Percentiles rank a stretch among this genome's conserved stretches.
These are phyloP conservation scores for Eragrostis curvula DNA, from an alignment of 176 grass and related monocot species.

Conservation along the genomic window DNA sequence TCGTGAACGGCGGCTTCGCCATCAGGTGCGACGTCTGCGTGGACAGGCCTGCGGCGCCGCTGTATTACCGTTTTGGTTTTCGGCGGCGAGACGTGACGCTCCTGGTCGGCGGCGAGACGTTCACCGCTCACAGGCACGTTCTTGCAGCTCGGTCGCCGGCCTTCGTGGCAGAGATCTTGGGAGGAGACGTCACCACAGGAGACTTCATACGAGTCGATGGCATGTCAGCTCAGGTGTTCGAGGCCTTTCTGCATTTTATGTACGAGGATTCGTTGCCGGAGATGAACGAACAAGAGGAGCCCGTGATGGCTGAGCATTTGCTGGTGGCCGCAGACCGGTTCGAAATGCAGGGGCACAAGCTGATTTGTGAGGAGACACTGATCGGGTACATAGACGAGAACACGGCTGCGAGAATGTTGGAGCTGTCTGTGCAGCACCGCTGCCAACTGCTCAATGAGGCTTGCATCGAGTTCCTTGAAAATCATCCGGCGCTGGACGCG, in stretches of 20 bases:
- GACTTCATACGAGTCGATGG: not conserved
- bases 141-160: not conserved
- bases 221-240: not conserved
- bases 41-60: not conserved
- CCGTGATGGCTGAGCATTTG: not conserved
- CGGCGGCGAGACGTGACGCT: not conserved
- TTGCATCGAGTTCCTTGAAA: constrained; percentile 34
- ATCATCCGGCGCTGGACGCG: not conserved
- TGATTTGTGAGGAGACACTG: constrained; percentile 16
- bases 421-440: not conserved
- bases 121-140: not conserved
- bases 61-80: not conserved
- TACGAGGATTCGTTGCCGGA: not conserved
- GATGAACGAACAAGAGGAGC: not conserved
- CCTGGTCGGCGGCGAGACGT: not conserved
- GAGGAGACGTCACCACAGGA: too few species aligned
- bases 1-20: not conserved
- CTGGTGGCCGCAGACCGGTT: constrained; percentile 37
- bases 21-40: not conserved
- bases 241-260: not conserved
- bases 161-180: not conserved
- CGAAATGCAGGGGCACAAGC: constrained; percentile 38
- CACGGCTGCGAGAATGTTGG: constrained; percentile 1
- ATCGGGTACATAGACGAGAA: not conserved
- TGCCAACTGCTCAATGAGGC: not conserved